Percentiles rank a stretch among this genome's conserved stretches.
These are phyloP conservation scores for Aspergillus sp. DNA, from an alignment of 2,329 filamentous ascomycete species.

Conservation along the genomic window DNA sequence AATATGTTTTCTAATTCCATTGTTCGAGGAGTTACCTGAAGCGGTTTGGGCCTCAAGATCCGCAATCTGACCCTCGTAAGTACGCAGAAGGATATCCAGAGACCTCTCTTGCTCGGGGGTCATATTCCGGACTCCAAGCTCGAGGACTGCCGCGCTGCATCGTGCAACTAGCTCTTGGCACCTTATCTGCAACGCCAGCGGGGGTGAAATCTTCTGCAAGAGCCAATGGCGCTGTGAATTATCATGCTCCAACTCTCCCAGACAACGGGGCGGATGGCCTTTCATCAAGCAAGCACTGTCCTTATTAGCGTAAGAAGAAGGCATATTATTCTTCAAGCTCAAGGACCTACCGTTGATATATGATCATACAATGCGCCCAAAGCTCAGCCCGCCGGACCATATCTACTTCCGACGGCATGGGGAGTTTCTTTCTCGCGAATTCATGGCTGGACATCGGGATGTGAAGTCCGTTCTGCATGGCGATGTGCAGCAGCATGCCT, in stretches of 20 bases:
- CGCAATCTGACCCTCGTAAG: constrained; percentile 35
- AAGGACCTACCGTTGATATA: constrained; percentile 36
- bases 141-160: constrained; percentile 34
- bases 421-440: constrained; percentile 34
- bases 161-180: constrained; percentile 36
- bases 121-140: constrained; percentile 40
- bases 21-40: constrained; percentile 23
- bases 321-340: background rate
- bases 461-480: constrained; percentile 44
- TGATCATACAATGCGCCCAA: constrained; percentile 40
- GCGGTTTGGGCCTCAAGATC: constrained; percentile 33
- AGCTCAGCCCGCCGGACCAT: constrained; percentile 37
- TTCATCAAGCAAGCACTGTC: constrained; percentile 36
- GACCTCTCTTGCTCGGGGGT: constrained; percentile 36
- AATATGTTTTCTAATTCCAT: background rate
- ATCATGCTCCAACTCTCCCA: constrained; percentile 36
- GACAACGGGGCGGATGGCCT: constrained; percentile 34
- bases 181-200: constrained; percentile 35
- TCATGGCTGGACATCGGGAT: constrained; percentile 43
- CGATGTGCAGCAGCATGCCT: constrained; percentile 39
- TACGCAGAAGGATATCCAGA: constrained; percentile 35
- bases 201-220: constrained; percentile 32
- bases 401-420: constrained; percentile 31
- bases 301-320: background rate
- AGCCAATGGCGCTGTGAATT: constrained; percentile 30